Evolutionary conservation across 805 yeast species (phyloP).

Genomic region (Metschnikowia kofuensis): DNA sequence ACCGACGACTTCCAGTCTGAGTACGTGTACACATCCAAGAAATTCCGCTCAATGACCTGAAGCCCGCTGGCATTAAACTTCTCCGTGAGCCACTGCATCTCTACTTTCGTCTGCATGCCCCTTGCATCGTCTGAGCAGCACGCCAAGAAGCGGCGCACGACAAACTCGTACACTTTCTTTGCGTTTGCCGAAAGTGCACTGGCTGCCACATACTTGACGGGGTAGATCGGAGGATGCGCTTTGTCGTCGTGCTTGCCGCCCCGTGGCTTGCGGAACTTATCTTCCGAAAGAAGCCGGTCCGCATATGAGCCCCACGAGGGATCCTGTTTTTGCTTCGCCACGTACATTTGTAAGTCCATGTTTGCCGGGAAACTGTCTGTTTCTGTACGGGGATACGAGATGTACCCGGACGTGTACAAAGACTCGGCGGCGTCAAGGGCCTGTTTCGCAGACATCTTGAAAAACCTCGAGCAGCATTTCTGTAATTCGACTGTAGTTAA

Average conservation of each 20-base stretch:
- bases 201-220: constrained; percentile 50
- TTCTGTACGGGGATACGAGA: constrained; percentile 97
- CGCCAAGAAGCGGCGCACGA: constrained; percentile 83
- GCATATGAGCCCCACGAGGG: constrained; percentile 76
- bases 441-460: constrained; percentile 76
- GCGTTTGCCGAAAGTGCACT: constrained; percentile 41
- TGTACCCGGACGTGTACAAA: constrained; percentile 78
- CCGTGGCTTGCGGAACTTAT: constrained; percentile 64
- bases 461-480: constrained; percentile 71
- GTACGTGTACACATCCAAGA: constrained; percentile 76
- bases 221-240: constrained; percentile 99
- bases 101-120: constrained; percentile 64
- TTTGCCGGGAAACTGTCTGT: constrained; percentile 79
- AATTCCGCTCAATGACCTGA: constrained; percentile 69
- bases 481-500: constrained; percentile 92
- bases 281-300: constrained; percentile 24
- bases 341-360: constrained; percentile 65
- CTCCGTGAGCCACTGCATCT: constrained; percentile 77
- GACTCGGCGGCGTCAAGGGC: constrained; percentile 78
- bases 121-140: constrained; percentile 89
- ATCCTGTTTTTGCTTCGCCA: constrained; percentile 58
- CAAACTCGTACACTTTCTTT: constrained; percentile 77
- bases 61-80: constrained; percentile 70
- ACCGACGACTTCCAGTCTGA: constrained; percentile 70
- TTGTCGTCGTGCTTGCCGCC: constrained; percentile 83